Evolutionary conservation across 441 rosid species (phyloP), one percentile per base, ranked within the genome.

Genomic region (California macrophylla): DNA sequence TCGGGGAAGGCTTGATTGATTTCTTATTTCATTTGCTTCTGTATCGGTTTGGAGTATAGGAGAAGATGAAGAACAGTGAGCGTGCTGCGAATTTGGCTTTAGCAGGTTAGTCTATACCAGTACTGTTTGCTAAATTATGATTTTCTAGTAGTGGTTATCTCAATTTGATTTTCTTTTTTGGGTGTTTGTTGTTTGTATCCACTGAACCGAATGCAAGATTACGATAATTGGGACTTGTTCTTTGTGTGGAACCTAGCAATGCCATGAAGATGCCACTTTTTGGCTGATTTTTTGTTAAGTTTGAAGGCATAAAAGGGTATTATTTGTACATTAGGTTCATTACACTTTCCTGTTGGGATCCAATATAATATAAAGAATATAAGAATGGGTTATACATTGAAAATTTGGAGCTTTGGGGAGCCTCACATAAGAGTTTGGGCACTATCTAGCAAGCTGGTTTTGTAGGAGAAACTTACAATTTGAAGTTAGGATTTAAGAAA

Each of bases 71-170:
- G 93, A 91, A 82, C 76, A 50, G 80, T 60, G 98, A 93, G 76
- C 88, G 86, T 70, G 38, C 89, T 23, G 93, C 97, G 1, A 91
- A 86, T 81, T 67, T 85, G 50, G 95, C 91, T 50, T 88, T 93
- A 70, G 96, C 88, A 88, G 98, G 98, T 93, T 81, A 66, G 76
- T 6, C 12, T 61, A 5, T 6, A 10, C 29, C 42, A 21, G 13
- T 9, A 54, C 26, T 54, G 26, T 54, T 66, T 28, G 38, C 10
- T 20, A 50, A 12, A 68, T 13, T 6, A 3, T 26, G 29, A n/a
- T 34, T 69, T 24, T 34, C 32, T 58, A 5, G 2, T 23, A 47
- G 69, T 26, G 16, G 28, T 52, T 50, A 60, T 66, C 69, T n/a
- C 29, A 52, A 16, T 16, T 50, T 50, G 8, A 18, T 52, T 52